Conservation (phyloP, 2,329 filamentous ascomycete genomes). For the Diaporthe vaccinii region DNA sequence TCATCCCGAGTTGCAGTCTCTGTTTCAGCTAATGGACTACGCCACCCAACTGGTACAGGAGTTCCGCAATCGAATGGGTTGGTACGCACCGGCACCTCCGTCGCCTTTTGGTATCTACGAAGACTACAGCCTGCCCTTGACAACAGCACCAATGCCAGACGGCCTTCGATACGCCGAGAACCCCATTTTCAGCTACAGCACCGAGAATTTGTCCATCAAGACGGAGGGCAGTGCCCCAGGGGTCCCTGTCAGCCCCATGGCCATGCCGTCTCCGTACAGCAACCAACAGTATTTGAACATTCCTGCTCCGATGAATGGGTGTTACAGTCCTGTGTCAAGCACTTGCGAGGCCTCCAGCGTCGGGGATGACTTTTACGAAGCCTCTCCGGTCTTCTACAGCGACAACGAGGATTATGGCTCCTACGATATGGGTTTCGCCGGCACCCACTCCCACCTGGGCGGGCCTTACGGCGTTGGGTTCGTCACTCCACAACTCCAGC, state of each 20-base stretch:
- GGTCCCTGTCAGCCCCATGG: constrained; percentile 66
- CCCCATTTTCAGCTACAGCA: constrained; percentile 74
- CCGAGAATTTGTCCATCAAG: constrained; percentile 71
- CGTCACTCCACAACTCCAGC: constrained; percentile 74
- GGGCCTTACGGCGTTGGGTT: constrained; percentile 68
- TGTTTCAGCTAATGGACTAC: constrained; percentile 76
- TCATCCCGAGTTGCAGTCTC: constrained; percentile 68
- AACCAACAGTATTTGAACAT: constrained; percentile 72
- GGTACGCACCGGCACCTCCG: constrained; percentile 69
- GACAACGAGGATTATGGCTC: constrained; percentile 70
- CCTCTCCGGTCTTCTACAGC: constrained; percentile 71
- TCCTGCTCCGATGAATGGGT: constrained; percentile 72
- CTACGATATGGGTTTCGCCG: constrained; percentile 54
- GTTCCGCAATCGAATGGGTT: constrained; percentile 79
- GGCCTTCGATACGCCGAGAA: constrained; percentile 66
- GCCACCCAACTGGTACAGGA: constrained; percentile 77
- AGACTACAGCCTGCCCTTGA: constrained; percentile 54
- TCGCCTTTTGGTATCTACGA: constrained; percentile 57
- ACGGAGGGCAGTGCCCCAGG: constrained; percentile 61
- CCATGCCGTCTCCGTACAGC: constrained; percentile 68
- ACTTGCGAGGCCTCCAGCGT: constrained; percentile 57
- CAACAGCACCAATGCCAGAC: constrained; percentile 45
- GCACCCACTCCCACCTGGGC: constrained; percentile 62
- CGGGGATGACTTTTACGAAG: constrained; percentile 57
- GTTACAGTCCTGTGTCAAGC: constrained; percentile 74